These are phyloP conservation scores for Penicillium vulpinum DNA, from an alignment of 2,329 filamentous ascomycete species.

Conservation along the genomic window DNA sequence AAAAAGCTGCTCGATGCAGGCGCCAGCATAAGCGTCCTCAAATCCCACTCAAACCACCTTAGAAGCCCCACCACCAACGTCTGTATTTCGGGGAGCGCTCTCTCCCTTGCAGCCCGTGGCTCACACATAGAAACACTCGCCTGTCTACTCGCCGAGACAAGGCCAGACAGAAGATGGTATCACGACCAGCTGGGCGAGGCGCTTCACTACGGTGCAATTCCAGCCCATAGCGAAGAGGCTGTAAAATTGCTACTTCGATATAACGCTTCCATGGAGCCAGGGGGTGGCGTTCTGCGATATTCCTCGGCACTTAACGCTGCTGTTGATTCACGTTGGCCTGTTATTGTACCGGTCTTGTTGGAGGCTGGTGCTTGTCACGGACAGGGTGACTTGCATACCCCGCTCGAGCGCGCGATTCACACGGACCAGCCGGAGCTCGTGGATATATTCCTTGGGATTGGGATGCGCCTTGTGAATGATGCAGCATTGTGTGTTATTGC, in stretches of 20 bases:
- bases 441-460: background rate
- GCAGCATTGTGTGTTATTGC: no score
- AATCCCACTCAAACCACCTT: background rate
- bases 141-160: background rate
- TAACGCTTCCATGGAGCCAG: no score
- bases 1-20: background rate
- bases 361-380: no score
- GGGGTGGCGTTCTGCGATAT: no score
- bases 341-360: no score
- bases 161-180: background rate
- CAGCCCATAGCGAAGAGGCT: no score
- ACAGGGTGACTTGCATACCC: background rate
- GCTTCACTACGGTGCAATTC: no score
- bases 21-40: background rate
- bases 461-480: no score
- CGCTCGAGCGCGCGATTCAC: background rate
- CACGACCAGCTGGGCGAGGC: background rate
- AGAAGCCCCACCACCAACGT: background rate
- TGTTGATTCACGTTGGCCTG: no score
- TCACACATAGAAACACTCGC: background rate
- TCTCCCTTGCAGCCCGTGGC: background rate
- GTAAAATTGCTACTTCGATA: no score
- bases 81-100: background rate
- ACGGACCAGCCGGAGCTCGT: background rate
- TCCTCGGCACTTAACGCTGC: no score